Evolutionary conservation across 164 flowering plant genomes (phyloP).

Genomic region (Chloranthus sessilifolius): DNA sequence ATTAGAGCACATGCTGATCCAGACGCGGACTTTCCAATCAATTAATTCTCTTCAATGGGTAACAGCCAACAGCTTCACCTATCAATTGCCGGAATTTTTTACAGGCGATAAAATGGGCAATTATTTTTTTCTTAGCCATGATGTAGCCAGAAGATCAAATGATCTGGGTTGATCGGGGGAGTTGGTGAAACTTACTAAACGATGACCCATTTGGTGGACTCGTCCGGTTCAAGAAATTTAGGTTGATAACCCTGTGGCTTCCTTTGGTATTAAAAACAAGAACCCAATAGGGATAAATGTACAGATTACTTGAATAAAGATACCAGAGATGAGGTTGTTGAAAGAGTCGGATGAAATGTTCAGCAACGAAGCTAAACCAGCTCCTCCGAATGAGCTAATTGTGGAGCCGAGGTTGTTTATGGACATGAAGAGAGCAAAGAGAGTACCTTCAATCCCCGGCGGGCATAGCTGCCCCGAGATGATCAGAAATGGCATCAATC

Average conservation of each 20-base stretch:
- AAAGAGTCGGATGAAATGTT: constrained; percentile 76
- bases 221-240: constrained; percentile 17
- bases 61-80: too few relatives aligned
- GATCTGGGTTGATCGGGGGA: too few relatives aligned
- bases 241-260: constrained; percentile 68
- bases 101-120: too few relatives aligned
- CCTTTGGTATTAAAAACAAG: constrained; percentile 84
- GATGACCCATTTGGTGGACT: too few relatives aligned
- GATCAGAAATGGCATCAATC: constrained; percentile 94
- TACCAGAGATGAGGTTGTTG: constrained; percentile 63
- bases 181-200: too few relatives aligned
- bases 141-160: too few relatives aligned
- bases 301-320: constrained; percentile 52
- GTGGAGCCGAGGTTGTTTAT: constrained; percentile 80
- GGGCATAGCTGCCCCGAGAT: constrained; percentile 92
- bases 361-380: constrained; percentile 69
- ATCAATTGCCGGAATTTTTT: too few relatives aligned
- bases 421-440: constrained; percentile 94
- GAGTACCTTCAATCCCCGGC: constrained; percentile 93
- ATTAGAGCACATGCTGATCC: too few relatives aligned
- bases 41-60: too few relatives aligned
- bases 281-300: constrained; percentile 62
- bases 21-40: too few relatives aligned
- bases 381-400: constrained; percentile 74
- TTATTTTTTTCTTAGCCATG: too few relatives aligned